These are phyloP conservation scores for Ophiostoma piceae DNA, from an alignment of 2,329 filamentous ascomycete species.

Conservation along the genomic window DNA sequence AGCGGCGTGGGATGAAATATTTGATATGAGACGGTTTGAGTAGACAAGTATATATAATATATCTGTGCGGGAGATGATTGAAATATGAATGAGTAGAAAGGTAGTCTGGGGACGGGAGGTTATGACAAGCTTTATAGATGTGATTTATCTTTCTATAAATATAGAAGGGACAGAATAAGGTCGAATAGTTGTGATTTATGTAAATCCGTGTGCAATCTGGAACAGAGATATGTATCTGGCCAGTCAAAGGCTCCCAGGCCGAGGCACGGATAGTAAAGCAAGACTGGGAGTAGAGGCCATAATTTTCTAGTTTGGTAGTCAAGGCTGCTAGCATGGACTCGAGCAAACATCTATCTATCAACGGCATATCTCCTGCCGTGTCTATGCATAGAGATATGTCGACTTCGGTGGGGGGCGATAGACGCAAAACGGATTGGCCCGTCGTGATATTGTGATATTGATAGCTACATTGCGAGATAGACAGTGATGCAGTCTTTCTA, in stretches of 20 bases:
- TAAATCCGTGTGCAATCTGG: no score
- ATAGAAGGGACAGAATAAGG: no score
- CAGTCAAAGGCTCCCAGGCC: no score
- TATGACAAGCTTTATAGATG: not conserved
- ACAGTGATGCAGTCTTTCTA: not conserved
- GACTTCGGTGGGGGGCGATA: not conserved
- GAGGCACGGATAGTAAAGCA: no score
- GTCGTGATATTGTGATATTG: not conserved
- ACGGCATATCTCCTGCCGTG: not conserved
- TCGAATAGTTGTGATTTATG: no score
- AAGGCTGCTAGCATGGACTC: no score
- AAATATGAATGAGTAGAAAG: not conserved
- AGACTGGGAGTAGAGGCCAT: no score
- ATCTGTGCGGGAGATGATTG: not conserved
- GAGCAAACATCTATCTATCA: not conserved
- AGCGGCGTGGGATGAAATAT: not conserved
- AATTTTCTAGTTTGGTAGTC: no score
- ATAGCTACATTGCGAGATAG: not conserved
- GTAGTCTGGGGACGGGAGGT: not conserved
- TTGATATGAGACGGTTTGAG: not conserved
- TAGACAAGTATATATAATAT: not conserved
- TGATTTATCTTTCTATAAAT: not conserved
- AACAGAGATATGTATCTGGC: no score
- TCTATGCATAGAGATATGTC: not conserved
- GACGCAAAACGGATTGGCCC: not conserved